Evolutionary conservation across 805 yeast species (phyloP).

Genomic region (Isabelozyma heimii): DNA sequence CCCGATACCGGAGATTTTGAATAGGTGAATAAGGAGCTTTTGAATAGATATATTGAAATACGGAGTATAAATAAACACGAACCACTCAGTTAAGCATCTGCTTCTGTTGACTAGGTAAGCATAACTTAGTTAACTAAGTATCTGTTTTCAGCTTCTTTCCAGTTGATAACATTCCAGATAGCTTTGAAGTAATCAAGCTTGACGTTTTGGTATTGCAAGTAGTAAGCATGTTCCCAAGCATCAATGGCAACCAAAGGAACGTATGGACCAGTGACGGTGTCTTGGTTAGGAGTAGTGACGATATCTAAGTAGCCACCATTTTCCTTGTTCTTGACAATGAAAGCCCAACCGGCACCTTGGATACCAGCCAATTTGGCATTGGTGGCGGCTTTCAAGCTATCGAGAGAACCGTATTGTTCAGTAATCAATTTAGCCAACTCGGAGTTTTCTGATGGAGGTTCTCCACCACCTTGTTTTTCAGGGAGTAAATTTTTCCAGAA

Average conservation of each 20-base stretch:
- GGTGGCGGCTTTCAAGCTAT: constrained; percentile 59
- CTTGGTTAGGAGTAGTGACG: constrained; percentile 82
- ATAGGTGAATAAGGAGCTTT: too few species aligned
- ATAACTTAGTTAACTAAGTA: constrained; percentile 23
- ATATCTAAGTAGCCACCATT: constrained; percentile 71
- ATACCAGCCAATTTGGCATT: constrained; percentile 70
- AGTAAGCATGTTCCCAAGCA: constrained; percentile 97
- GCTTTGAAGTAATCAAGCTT: constrained; percentile 91
- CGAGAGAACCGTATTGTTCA: constrained; percentile 70
- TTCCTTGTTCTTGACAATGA: constrained; percentile 76
- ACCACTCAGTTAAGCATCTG: neutral
- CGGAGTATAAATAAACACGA: neutral
- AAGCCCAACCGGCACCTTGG: constrained; percentile 97
- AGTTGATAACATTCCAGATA: constrained; percentile 91
- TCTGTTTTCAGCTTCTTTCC: constrained; percentile 86
- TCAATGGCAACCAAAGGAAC: constrained; percentile 85
- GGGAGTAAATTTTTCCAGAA: constrained; percentile 92
- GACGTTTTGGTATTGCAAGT: constrained; percentile 88
- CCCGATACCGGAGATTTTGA: neutral
- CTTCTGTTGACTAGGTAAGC: too few species aligned
- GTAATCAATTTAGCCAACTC: constrained; percentile 57
- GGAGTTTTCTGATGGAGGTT: constrained; percentile 46
- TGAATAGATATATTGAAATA: neutral
- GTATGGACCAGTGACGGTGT: constrained; percentile 69
- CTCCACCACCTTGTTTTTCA: constrained; percentile 70